A percentile compares a stretch with the other conserved stretches of the same genome.
Evolutionary conservation across 192 early-diverging fungal genomes (phyloP).

Genomic region (Rhizophagus clarus): DNA sequence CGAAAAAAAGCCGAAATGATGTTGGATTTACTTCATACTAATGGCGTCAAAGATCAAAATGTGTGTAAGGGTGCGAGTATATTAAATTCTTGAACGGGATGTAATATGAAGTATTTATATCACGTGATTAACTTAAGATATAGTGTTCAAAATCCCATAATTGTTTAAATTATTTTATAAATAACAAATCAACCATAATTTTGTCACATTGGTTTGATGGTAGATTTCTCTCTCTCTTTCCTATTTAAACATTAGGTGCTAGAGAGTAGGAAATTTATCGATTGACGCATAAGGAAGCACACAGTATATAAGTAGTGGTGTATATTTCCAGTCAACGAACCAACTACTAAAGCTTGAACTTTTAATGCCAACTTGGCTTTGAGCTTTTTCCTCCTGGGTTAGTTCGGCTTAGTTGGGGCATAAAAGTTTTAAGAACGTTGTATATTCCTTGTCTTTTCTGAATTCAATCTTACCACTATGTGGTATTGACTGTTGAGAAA

Average conservation of each 20-base stretch:
- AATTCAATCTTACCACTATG: constrained; percentile 28
- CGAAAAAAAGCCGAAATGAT: neutral
- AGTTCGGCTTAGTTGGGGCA: neutral
- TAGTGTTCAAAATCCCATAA: neutral
- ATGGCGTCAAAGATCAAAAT: neutral
- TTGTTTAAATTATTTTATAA: neutral
- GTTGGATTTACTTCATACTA: neutral
- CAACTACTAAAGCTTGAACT: constrained; percentile 13
- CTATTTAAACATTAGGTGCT: neutral
- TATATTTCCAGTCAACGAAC: constrained; percentile 36
- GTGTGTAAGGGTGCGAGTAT: constrained; percentile 19
- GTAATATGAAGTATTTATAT: too few species aligned
- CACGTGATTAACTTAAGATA: too few species aligned
- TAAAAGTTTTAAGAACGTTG: neutral
- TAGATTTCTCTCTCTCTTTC: too few species aligned
- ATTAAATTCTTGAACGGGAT: neutral
- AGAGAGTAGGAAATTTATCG: neutral
- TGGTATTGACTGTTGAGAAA: constrained; percentile 31
- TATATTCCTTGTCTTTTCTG: constrained; percentile 34
- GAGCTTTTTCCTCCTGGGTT: neutral
- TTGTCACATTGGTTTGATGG: neutral
- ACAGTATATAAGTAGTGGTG: constrained; percentile 4
- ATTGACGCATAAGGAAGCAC: constrained; percentile 19
- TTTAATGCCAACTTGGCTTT: neutral
- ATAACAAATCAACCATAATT: neutral